These are phyloP conservation scores for Pisolithus orientalis DNA, from an alignment of 768 basidiomycete genomes.

Conservation along the genomic window DNA sequence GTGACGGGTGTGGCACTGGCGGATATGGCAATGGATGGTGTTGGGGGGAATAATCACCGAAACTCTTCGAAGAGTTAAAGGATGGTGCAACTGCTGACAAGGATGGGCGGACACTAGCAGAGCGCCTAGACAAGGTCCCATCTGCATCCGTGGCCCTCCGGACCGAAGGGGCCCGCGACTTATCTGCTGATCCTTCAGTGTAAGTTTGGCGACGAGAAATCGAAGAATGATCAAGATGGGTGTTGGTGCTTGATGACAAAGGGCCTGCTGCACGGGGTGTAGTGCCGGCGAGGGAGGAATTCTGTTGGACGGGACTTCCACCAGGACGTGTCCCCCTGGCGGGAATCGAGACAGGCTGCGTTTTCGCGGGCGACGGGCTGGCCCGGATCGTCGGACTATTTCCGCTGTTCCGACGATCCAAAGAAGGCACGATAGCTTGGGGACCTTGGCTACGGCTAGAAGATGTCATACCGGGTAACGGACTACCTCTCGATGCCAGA, in stretches of 20 bases:
- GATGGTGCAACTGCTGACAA: constrained; percentile 35
- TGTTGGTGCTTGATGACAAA: constrained; percentile 40
- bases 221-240: constrained; percentile 39
- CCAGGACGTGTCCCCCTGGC: constrained; percentile 41
- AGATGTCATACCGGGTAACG: constrained; percentile 25
- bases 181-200: constrained; percentile 48
- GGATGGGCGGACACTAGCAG: constrained; percentile 40
- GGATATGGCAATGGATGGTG: constrained; percentile 18
- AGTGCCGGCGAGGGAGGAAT: constrained; percentile 15
- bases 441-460: constrained; percentile 28
- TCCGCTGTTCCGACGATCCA: constrained; percentile 45
- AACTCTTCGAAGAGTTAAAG: constrained; percentile 17
- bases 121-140: constrained; percentile 38
- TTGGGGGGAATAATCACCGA: constrained; percentile 14
- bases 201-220: constrained; percentile 44
- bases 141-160: constrained; percentile 57
- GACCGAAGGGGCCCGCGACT: constrained; percentile 54
- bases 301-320: constrained; percentile 41
- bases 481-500: constrained; percentile 35
- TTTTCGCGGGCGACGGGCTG: constrained; percentile 35
- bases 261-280: constrained; percentile 25
- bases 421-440: constrained; percentile 23
- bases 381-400: constrained; percentile 20
- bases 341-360: constrained; percentile 29
- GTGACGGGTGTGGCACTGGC: constrained; percentile 14